phyloP scores from a whole-genome alignment of 495 filamentous ascomycete species.

The Podospora pseudoanserina region DNA sequence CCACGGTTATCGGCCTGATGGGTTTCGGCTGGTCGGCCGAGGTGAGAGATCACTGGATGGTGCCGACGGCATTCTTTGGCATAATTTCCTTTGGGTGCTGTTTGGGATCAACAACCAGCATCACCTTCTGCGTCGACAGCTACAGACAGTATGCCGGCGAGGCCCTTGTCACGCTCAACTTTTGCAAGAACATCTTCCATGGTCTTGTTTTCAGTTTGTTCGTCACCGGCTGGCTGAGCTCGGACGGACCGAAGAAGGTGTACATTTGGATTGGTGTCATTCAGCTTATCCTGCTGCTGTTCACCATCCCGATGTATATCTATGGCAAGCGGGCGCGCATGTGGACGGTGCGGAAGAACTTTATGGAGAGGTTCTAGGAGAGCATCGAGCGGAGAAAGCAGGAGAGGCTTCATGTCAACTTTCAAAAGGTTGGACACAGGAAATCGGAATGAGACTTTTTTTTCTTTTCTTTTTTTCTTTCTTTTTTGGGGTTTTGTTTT shows the following conservation, averaged over 20 bases:
- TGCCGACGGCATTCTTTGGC: constrained; percentile 90
- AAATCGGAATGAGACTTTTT: background rate
- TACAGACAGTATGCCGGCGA: constrained; percentile 94
- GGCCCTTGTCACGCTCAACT: constrained; percentile 91
- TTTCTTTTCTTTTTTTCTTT: background rate
- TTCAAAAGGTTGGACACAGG: background rate
- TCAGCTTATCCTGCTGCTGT: constrained; percentile 69
- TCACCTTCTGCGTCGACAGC: constrained; percentile 91
- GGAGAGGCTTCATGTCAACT: background rate
- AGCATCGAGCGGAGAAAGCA: background rate
- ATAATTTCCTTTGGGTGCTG: constrained; percentile 91
- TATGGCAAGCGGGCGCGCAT: constrained; percentile 92
- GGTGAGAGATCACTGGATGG: constrained; percentile 74
- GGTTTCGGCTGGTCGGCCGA: constrained; percentile 89
- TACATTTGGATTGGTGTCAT: constrained; percentile 84
- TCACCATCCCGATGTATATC: constrained; percentile 91
- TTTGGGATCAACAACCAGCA: constrained; percentile 86
- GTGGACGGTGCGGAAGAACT: constrained; percentile 87
- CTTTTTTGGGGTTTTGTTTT: background rate
- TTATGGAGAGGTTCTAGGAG: constrained; percentile 80
- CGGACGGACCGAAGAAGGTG: constrained; percentile 70
- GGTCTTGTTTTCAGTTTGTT: constrained; percentile 89
- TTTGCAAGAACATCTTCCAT: constrained; percentile 90
- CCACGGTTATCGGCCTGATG: constrained; percentile 82
- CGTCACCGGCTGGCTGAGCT: constrained; percentile 78